Conservation (phyloP, 768 basidiomycete genomes). For the Chiua virens region DNA sequence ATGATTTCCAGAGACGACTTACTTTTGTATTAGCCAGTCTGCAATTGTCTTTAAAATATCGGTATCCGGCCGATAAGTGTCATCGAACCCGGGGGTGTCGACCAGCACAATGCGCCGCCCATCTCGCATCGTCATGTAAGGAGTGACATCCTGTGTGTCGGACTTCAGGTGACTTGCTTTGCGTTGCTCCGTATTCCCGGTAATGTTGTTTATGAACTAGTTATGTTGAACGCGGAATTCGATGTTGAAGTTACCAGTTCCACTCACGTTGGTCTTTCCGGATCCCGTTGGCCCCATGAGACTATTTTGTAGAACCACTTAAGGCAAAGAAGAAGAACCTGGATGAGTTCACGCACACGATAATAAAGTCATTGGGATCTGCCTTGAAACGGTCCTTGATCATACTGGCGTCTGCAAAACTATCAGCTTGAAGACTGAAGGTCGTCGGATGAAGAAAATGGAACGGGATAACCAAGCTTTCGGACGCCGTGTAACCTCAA, state of each 20-base stretch:
- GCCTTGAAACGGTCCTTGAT: constrained; percentile 10
- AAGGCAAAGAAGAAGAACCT: no score
- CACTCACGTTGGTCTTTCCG: constrained; percentile 21
- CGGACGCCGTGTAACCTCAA: no score
- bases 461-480: no score
- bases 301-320: neutral
- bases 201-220: constrained; percentile 13
- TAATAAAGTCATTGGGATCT: constrained; percentile 8
- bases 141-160: constrained; percentile 1
- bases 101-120: constrained; percentile 5
- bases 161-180: constrained; percentile 4
- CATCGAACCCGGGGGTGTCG: constrained; percentile 17
- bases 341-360: constrained; percentile 9
- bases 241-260: neutral
- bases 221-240: neutral
- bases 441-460: neutral
- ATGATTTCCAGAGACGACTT: neutral
- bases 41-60: constrained; percentile 9
- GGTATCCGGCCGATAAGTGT: constrained; percentile 10
- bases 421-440: neutral
- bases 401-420: no score
- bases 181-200: neutral
- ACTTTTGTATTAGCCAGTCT: constrained; percentile 16
- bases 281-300: constrained; percentile 24
- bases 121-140: neutral